Evolutionary conservation across 768 basidiomycete genomes (phyloP).

Genomic region (Phaffia tasmanica): DNA sequence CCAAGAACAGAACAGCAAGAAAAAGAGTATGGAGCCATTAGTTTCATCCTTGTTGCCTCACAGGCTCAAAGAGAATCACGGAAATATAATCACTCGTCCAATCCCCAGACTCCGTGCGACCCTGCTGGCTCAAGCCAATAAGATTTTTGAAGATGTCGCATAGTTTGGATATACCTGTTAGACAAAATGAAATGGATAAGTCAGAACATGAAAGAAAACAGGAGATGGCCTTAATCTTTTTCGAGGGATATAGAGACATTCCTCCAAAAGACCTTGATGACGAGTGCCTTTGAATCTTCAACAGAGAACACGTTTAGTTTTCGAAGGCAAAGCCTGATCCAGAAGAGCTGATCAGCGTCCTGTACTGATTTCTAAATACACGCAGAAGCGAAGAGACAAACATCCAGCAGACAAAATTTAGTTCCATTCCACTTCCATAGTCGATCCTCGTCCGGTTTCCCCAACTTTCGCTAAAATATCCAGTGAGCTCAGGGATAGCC

Average conservation of each 20-base stretch:
- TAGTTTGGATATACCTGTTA: slow-evolving; percentile 39
- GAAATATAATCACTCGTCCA: slow-evolving; percentile 37
- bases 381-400: slow-evolving; percentile 40
- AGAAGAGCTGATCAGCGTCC: too few species aligned
- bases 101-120: slow-evolving; percentile 97
- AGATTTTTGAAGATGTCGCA: slow-evolving; percentile 68
- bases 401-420: slow-evolving; percentile 96
- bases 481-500: slow-evolving; percentile 56
- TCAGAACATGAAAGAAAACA: slow-evolving; percentile 4
- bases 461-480: slow-evolving; percentile 79
- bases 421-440: slow-evolving; percentile 99
- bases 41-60: slow-evolving; percentile 43
- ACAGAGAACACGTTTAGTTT: slow-evolving; percentile 54
- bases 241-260: slow-evolving; percentile 34
- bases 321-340: slow-evolving; percentile 62
- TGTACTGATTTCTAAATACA: too few species aligned
- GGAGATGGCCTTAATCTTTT: neutral
- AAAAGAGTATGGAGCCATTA: too few species aligned
- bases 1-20: too few species aligned
- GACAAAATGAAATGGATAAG: neutral
- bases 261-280: slow-evolving; percentile 83
- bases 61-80: too few species aligned
- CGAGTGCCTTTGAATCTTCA: slow-evolving; percentile 61
- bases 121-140: slow-evolving; percentile 98
- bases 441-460: slow-evolving; percentile 85